Conservation (phyloP, 139 green algal genomes). For the Picochlorum costavermella region DNA sequence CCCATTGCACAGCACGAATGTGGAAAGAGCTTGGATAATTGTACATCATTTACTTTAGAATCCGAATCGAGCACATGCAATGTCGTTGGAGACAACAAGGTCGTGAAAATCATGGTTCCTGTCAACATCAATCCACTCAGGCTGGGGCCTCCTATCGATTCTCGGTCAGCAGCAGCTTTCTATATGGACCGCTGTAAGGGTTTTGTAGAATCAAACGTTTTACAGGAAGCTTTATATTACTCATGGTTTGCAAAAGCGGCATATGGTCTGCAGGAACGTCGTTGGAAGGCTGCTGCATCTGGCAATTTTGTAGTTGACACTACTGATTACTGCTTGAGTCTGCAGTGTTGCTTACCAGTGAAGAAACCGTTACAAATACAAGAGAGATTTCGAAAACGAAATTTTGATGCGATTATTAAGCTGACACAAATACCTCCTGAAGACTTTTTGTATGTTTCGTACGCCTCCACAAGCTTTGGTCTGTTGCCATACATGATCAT, state of each 20-base stretch:
- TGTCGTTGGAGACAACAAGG: no score
- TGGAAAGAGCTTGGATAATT: no score
- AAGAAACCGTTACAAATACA: background rate
- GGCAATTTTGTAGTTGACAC: background rate
- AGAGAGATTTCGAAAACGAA: constrained; percentile 18
- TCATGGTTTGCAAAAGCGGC: constrained; percentile 21
- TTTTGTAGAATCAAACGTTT: background rate
- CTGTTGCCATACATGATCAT: constrained; percentile 40
- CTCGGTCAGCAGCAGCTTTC: no score
- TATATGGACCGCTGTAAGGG: no score
- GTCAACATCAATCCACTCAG: no score
- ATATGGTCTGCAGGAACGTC: constrained; percentile 23
- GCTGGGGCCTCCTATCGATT: no score
- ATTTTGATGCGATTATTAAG: constrained; percentile 27
- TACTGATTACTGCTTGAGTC: background rate
- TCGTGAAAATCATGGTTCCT: no score
- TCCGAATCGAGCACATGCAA: no score
- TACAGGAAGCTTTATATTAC: constrained; percentile 13
- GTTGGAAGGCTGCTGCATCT: constrained; percentile 16
- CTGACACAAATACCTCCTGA: constrained; percentile 12
- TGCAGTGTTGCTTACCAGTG: background rate
- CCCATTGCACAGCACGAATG: no score
- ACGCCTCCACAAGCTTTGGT: constrained; percentile 19
- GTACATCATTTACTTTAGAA: no score
- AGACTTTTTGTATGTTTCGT: constrained; percentile 24